These are phyloP conservation scores for Talaromyces proteolyticus DNA, from an alignment of 495 filamentous ascomycete genomes.

Conservation along the genomic window DNA sequence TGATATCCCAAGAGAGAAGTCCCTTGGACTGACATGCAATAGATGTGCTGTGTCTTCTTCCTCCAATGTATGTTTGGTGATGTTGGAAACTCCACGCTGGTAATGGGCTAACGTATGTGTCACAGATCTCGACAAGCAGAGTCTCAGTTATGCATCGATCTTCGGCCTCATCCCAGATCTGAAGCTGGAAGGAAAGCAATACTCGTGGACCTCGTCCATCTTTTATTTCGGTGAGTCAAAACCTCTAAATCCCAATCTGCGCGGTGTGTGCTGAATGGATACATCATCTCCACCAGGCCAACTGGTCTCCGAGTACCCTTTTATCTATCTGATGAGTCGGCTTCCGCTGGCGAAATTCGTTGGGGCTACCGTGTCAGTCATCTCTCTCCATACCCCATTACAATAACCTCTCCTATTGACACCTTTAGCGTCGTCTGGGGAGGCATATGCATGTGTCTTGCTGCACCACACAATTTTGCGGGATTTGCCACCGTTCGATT, in stretches of 20 bases:
- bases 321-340: constrained; percentile 48
- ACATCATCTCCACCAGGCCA: constrained; percentile 32
- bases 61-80: constrained; percentile 11
- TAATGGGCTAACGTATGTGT: constrained; percentile 16
- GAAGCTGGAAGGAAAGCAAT: constrained; percentile 41
- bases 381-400: not conserved
- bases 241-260: constrained; percentile 10
- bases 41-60: constrained; percentile 28
- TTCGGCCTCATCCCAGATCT: constrained; percentile 50
- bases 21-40: not conserved
- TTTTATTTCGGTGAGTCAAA: constrained; percentile 35
- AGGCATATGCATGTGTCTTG: constrained; percentile 43
- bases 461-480: constrained; percentile 37
- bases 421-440: constrained; percentile 32
- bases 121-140: constrained; percentile 52
- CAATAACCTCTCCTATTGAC: constrained; percentile 4
- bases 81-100: not conserved
- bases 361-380: constrained; percentile 16
- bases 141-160: constrained; percentile 47
- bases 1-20: constrained; percentile 6
- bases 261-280: not conserved
- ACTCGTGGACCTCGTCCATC: constrained; percentile 43
- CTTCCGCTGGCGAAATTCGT: constrained; percentile 42
- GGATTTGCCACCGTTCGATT: constrained; percentile 42
- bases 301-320: constrained; percentile 41